Conservation (phyloP, 129 eudicot species). For the Apium graveolens region DNA sequence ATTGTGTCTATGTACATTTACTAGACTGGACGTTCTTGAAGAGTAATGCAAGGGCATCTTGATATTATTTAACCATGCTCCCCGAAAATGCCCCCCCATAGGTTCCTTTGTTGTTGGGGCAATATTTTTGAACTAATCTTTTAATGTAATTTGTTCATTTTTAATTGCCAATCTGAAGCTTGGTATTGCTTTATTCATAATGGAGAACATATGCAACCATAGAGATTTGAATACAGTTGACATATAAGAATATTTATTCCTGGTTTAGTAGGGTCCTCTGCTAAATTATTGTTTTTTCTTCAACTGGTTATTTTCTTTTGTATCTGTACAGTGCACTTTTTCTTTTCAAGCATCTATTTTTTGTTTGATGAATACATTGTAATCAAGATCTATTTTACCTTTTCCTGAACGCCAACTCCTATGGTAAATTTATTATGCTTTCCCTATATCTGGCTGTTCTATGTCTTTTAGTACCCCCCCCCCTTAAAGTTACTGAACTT, state of each 20-base stretch:
- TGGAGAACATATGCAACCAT: background rate
- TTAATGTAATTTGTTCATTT: background rate
- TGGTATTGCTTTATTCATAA: background rate
- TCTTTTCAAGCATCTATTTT: background rate
- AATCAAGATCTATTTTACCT: background rate
- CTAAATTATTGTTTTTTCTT: background rate
- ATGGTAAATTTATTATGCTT: background rate
- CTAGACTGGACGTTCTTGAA: background rate
- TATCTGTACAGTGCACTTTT: background rate
- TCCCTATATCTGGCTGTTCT: background rate
- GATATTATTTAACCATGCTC: background rate
- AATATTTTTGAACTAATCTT: background rate
- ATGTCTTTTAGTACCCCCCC: background rate
- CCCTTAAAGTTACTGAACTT: background rate
- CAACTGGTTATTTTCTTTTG: background rate
- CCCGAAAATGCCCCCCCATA: too few relatives aligned
- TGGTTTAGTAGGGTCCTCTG: background rate
- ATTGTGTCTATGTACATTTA: background rate
- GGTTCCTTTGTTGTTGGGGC: too few relatives aligned
- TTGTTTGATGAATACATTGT: background rate
- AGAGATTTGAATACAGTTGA: background rate
- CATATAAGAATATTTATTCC: background rate
- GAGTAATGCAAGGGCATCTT: background rate
- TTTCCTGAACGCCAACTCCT: background rate
- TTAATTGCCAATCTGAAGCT: background rate